A percentile compares a stretch with the other conserved stretches of the same genome.
These are phyloP conservation scores for Erythrophleum ivorense DNA, from an alignment of 331 rosid genomes.

Conservation along the genomic window DNA sequence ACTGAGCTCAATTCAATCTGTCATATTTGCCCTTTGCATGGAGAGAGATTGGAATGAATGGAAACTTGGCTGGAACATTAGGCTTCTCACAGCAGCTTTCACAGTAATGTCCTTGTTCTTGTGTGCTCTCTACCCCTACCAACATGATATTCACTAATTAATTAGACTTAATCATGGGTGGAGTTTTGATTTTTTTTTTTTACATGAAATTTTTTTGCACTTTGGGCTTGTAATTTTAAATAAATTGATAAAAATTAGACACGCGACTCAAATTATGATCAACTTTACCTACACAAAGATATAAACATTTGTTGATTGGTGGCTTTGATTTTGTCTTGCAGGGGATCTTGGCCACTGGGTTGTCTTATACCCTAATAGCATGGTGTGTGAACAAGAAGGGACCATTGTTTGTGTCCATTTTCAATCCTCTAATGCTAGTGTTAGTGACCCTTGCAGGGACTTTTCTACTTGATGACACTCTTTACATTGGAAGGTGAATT, in stretches of 20 bases:
- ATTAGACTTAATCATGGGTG: no score
- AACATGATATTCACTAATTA: no score
- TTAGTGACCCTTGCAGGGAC: constrained; percentile 35
- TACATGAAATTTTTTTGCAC: no score
- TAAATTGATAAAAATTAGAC: no score
- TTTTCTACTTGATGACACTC: constrained; percentile 27
- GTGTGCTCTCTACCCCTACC: no score
- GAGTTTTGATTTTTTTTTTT: no score
- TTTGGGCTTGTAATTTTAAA: no score
- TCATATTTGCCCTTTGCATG: constrained; percentile 20
- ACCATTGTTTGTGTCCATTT: constrained; percentile 52
- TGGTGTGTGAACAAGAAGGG: constrained; percentile 47
- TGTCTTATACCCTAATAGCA: constrained; percentile 33
- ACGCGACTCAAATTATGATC: no score
- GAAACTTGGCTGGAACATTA: constrained; percentile 43
- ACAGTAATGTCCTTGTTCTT: constrained; percentile 26
- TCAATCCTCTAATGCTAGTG: constrained; percentile 41
- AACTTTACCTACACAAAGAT: no score
- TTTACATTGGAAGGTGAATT: constrained; percentile 40
- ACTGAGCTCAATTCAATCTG: constrained; percentile 31
- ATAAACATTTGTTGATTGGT: no score
- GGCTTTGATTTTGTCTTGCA: neutral
- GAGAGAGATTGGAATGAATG: constrained; percentile 49
- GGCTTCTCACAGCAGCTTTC: constrained; percentile 39
- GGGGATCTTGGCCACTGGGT: constrained; percentile 42